A percentile compares a stretch with the other conserved stretches of the same genome.
Conservation (phyloP, 345 rosid species). For the Geranium rotundifolium region DNA sequence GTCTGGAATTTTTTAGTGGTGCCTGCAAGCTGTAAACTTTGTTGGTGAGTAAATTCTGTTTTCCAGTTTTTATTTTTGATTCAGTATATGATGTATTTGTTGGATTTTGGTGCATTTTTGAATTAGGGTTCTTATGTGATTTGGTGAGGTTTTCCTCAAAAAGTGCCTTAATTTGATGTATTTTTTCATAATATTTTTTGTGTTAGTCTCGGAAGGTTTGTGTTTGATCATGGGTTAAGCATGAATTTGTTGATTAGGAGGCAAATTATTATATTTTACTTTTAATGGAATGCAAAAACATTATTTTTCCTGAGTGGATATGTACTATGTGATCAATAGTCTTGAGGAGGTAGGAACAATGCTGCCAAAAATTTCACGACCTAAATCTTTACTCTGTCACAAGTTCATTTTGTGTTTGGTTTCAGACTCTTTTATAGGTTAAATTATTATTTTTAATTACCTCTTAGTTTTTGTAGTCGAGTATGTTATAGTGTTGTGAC, state of each 20-base stretch:
- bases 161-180: background rate
- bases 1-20: background rate
- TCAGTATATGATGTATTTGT: background rate
- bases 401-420: too few species aligned
- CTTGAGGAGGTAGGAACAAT: too few species aligned
- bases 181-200: too few species aligned
- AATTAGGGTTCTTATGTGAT: background rate
- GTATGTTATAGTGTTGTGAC: background rate
- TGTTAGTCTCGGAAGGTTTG: background rate
- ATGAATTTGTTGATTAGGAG: background rate
- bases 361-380: too few species aligned
- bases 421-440: too few species aligned
- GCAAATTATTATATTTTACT: background rate
- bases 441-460: too few species aligned
- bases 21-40: background rate
- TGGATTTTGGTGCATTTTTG: background rate
- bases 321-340: too few species aligned
- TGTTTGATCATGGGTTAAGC: background rate
- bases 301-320: too few species aligned
- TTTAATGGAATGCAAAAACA: background rate
- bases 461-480: too few species aligned
- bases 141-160: too few species aligned
- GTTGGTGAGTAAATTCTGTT: background rate
- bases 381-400: too few species aligned
- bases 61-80: too few species aligned